Percentiles rank a stretch among this genome's conserved stretches.
These are phyloP conservation scores for Linum lewisii DNA, from an alignment of 345 rosid species.

Conservation along the genomic window DNA sequence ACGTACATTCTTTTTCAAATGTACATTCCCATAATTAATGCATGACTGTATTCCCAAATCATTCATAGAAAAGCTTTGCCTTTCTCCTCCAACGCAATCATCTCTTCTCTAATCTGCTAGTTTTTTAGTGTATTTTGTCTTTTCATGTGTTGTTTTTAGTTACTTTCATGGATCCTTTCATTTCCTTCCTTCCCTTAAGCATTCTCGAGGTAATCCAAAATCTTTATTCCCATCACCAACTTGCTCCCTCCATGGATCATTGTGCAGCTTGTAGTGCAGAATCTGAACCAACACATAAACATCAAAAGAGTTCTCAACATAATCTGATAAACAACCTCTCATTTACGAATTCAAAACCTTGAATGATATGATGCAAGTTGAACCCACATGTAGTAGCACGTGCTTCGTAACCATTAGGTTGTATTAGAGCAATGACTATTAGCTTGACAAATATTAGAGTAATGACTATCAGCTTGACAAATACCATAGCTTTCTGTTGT, in stretches of 20 bases:
- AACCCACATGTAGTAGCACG: too few relatives aligned
- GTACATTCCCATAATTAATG: background rate
- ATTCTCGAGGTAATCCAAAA: conserved; percentile 63
- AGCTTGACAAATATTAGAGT: too few relatives aligned
- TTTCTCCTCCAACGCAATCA: conserved; percentile 10
- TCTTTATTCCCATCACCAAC: conserved; percentile 33
- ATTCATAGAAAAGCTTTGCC: conserved; percentile 1
- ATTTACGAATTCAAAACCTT: too few relatives aligned
- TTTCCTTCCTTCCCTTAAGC: conserved; percentile 27
- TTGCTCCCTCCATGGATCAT: conserved; percentile 76
- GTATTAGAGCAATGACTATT: too few relatives aligned
- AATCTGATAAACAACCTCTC: too few relatives aligned
- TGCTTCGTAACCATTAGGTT: too few relatives aligned
- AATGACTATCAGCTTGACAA: too few relatives aligned
- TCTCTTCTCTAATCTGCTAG: conserved; percentile 15
- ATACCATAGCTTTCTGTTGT: too few relatives aligned
- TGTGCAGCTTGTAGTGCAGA: conserved; percentile 75
- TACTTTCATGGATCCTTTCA: background rate
- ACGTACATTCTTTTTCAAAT: too few relatives aligned
- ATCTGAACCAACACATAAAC: conserved; percentile 20
- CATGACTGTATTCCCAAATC: conserved; percentile 29
- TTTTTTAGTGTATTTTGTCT: too few relatives aligned
- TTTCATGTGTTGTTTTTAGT: too few relatives aligned
- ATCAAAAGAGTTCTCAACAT: background rate
- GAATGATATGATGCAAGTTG: too few relatives aligned